Evolutionary conservation across 257 asterid species (phyloP), one percentile per base, ranked within the genome.

Genomic region (Solanum medicagineum): DNA sequence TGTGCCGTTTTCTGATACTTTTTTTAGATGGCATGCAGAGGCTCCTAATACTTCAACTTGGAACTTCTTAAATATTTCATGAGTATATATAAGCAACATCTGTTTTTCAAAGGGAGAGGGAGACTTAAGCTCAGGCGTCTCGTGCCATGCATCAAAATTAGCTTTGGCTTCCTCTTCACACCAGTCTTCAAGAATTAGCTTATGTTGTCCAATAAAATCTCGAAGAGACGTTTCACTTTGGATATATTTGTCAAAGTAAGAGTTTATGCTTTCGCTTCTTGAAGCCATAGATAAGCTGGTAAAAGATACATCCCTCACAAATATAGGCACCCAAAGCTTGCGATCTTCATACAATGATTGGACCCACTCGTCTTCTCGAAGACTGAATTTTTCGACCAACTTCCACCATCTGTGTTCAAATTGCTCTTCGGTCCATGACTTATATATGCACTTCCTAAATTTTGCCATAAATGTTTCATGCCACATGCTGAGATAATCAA

Each of bases 21-120:
- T 96, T 85, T 92, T 96, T 74, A 94, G 91, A 90, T 96, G 99
- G 90, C 99, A 96, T 4, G 98, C 99, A 17, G 97, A 94, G 24
- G 98, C 99, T 83, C 98, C 99, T 83, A 96, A 86, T 71, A 94
- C 97, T 88, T 96, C 99, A 32, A 75, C 92, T 89, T 96, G 99
- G 86, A 96, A 93, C 77, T 93, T 96, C 86, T 89, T 91, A 91
- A 94, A 96, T 91, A 96, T 92, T 88, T 93, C 98, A 81, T 92
- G 97, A 75, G 95, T 93, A 83, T 92, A 94, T 65, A 94, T 91
- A 66, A 88, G 91, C 45, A 90, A 86, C 97, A 94, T 84, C 90
- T 96, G 98, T 84, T 96, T 96, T 87, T 94, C 99, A 62, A 94
- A 94, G 65, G 99, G 98, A 7, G 99, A 96, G 55, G 99, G 99